Base-by-base conservation (phyloP, 352 stramenopile species). In the Thraustochytrium sp. region DNA sequence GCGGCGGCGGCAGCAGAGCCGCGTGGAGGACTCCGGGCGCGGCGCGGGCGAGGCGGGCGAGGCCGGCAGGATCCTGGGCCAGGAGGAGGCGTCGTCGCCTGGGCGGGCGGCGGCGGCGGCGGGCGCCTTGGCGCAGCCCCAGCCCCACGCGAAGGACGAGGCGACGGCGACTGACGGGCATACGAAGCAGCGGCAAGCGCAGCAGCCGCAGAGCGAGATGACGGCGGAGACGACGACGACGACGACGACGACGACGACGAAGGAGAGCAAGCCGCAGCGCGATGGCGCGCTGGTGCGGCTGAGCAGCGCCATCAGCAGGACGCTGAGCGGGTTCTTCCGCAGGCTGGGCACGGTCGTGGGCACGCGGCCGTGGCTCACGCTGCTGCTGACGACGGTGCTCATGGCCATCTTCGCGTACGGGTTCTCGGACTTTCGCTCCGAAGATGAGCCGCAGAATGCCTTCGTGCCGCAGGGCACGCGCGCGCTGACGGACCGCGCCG, bases 381-480 rank as follows among this genome's bases (percentile, higher is more conserved):
- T 80, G 44, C 29, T 75, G 13, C 2, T 80, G 26, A 48, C n/a
- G 8, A 21, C 42, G 36, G 37, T 72, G 1, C 18, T 80, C 13
- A 44, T 51, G 21, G 68, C 13, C 16, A 38, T 46, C 44, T 48
- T 80, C 9, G 51, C 21, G 9, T 61, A 63, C 31, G 68, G 68
- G 9, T 51, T 80, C 5, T 9, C n/a, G 18, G 13, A 53, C 51
- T 80, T 80, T 75, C 3, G 26, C 18, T 34, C 42, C 46, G 68
- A 76, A n/a, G 8, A 16, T 9, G 44, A 61, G 3, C 23, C 42
- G 9, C 1, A 61, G 34, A 72, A 46, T 11, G 21, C 40, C n/a
- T 80, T 80, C 13, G 53, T 64, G 34, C 68, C 68, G 53, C 68
- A 80, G 38, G 68, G 68, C 68, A 80, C 68, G 13, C 29, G 23